Percentiles rank a stretch among this genome's conserved stretches.
phyloP scores from a whole-genome alignment of 2,329 filamentous ascomycete species.

The Tolypocladium nubicola region DNA sequence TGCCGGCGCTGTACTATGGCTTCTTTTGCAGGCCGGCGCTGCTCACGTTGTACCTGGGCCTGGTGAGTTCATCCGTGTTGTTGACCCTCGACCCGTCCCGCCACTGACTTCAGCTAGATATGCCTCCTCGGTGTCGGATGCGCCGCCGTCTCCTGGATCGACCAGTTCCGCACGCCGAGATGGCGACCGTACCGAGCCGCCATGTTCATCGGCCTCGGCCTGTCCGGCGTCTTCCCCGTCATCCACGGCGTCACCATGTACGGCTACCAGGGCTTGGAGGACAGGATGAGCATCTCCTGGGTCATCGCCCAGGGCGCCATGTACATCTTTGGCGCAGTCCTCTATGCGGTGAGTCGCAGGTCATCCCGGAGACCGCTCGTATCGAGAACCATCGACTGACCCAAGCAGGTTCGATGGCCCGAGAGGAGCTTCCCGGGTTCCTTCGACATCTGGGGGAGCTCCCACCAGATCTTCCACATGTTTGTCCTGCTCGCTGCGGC shows the following conservation, averaged over 20 bases:
- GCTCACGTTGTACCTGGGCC: slow-evolving; percentile 61
- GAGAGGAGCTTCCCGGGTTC: slow-evolving; percentile 67
- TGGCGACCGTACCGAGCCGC: slow-evolving; percentile 77
- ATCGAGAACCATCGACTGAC: neutral
- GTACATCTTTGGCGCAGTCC: slow-evolving; percentile 74
- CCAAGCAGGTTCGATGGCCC: slow-evolving; percentile 58
- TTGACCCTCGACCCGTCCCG: too few species aligned
- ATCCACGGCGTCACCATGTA: slow-evolving; percentile 63
- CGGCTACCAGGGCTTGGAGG: slow-evolving; percentile 54
- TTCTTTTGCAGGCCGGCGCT: slow-evolving; percentile 61
- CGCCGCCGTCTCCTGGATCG: slow-evolving; percentile 64
- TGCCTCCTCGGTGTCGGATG: slow-evolving; percentile 67
- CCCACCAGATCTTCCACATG: slow-evolving; percentile 93
- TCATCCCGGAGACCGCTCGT: neutral
- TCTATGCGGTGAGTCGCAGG: slow-evolving; percentile 62
- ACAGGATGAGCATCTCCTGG: slow-evolving; percentile 72
- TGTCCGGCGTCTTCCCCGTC: slow-evolving; percentile 75
- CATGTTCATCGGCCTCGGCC: slow-evolving; percentile 83
- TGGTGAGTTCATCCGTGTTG: slow-evolving; percentile 42
- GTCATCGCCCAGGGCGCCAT: slow-evolving; percentile 68
- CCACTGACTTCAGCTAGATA: slow-evolving; percentile 46
- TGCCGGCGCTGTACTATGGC: slow-evolving; percentile 81
- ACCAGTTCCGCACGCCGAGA: slow-evolving; percentile 70
- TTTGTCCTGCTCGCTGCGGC: slow-evolving; percentile 75
- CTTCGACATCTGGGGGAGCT: slow-evolving; percentile 88